Base-by-base conservation (phyloP, 371 early-diverging fungal species). In the Mucor saturninus region DNA sequence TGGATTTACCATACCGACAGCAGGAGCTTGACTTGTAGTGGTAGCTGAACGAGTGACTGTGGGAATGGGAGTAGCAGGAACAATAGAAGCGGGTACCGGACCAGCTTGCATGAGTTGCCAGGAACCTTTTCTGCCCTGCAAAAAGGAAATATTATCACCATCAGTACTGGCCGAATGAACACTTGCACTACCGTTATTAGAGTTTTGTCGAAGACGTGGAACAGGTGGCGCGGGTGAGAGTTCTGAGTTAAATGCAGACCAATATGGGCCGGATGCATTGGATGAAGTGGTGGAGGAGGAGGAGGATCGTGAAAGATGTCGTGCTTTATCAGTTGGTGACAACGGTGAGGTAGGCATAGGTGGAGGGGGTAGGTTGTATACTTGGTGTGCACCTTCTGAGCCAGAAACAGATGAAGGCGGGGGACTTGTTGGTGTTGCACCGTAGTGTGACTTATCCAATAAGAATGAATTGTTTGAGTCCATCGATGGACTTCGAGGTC, bases 401-500 rank as follows among this genome's bases (percentile, higher is more conserved):
- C 54, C 65, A 28, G 61, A 57, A 4, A 56, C 5, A 10, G 63
- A 61, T 7, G 75, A 72, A 56, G 70, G 74, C 15, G 69, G 67
- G 9, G 78, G 73, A n/a, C 71, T 70, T 0, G 64, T 68, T 29
- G 71, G 75, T 30, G 21, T 26, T 6, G 48, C 35, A 35, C 35
- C 35, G 35, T 35, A 35, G 8, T 35, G 35, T 35, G 35, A 6
- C 10, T 50, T 50, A 11, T 56, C 40, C 26, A 49, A 6, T 13
- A 32, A 28, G 42, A 56, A 62, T 11, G 67, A 57, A 21, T 51
- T 43, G 38, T 51, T 67, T 0, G 71, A 70, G 14, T 76, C 76
- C 35, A 73, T 54, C 3, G 76, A 76, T 1, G 68, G 63, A 31
- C 73, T 70, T 15, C 73, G 59, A 29, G 64, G 71, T 52, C 71